A percentile compares a stretch with the other conserved stretches of the same genome.
Conservation (phyloP, 306 rosid genomes). For the Vigna hirtella region DNA sequence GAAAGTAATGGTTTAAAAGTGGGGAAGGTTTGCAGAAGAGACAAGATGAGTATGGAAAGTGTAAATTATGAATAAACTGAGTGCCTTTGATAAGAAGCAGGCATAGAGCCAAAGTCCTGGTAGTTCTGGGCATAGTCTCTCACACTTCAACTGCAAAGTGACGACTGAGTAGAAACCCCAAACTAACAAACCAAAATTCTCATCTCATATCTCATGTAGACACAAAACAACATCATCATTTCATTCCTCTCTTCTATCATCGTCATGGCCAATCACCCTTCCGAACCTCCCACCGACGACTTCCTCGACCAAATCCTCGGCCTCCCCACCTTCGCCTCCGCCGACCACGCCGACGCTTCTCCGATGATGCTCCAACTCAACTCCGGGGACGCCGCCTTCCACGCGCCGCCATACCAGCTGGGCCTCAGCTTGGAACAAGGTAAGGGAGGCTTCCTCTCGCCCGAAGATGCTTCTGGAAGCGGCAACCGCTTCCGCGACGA, state of each 20-base stretch:
- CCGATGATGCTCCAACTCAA: constrained; percentile 88
- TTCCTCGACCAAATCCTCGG: constrained; percentile 94
- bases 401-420: constrained; percentile 72
- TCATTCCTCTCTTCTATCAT: constrained; percentile 12
- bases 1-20: too few relatives aligned
- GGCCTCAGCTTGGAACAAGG: constrained; percentile 95
- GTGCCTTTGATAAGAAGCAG: not conserved
- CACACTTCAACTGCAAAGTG: not conserved
- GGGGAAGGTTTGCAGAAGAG: not conserved
- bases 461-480: constrained; percentile 92
- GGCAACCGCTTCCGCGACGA: constrained; percentile 82
- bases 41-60: not conserved
- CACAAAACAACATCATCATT: constrained; percentile 1
- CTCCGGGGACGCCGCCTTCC: constrained; percentile 72
- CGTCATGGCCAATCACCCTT: constrained; percentile 84
- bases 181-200: not conserved
- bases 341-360: constrained; percentile 61
- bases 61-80: not conserved
- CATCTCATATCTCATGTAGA: not conserved
- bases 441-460: constrained; percentile 68
- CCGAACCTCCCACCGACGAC: constrained; percentile 80
- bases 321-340: constrained; percentile 66
- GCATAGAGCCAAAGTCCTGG: not conserved
- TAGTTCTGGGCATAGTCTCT: not conserved
- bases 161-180: not conserved